phyloP scores from a whole-genome alignment of 495 filamentous ascomycete genomes.

The Xylaria nigripes region DNA sequence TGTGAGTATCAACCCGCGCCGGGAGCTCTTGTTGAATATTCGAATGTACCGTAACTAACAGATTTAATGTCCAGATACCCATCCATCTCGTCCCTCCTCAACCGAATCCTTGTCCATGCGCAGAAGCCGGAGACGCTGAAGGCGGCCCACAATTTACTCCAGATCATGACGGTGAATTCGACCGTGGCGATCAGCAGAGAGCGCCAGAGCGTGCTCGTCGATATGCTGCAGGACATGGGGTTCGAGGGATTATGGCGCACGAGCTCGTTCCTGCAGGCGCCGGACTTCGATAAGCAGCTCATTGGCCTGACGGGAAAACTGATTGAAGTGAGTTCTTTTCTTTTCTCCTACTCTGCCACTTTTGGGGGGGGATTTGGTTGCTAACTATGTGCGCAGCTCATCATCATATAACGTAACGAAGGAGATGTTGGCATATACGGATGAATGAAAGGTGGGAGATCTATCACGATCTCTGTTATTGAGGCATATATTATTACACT shows the following conservation, averaged over 20 bases:
- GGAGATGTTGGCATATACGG: no score
- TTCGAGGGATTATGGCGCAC: constrained; percentile 48
- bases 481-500: not conserved
- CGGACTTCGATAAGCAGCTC: constrained; percentile 43
- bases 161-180: constrained; percentile 40
- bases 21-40: not conserved
- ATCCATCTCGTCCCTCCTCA: constrained; percentile 43
- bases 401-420: constrained; percentile 11
- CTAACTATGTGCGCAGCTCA: constrained; percentile 7
- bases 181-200: constrained; percentile 34
- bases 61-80: constrained; percentile 29
- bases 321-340: constrained; percentile 43
- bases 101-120: constrained; percentile 47
- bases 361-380: no score
- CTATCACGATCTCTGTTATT: no score
- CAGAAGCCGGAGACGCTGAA: constrained; percentile 44
- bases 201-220: constrained; percentile 31
- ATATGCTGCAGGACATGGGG: constrained; percentile 48
- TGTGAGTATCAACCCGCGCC: constrained; percentile 31
- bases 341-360: not conserved
- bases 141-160: constrained; percentile 43
- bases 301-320: constrained; percentile 48
- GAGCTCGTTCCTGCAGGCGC: constrained; percentile 36
- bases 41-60: constrained; percentile 12
- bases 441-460: no score